These are phyloP conservation scores for Ceratocystis papillata DNA, from an alignment of 2,329 filamentous ascomycete genomes.

Conservation along the genomic window DNA sequence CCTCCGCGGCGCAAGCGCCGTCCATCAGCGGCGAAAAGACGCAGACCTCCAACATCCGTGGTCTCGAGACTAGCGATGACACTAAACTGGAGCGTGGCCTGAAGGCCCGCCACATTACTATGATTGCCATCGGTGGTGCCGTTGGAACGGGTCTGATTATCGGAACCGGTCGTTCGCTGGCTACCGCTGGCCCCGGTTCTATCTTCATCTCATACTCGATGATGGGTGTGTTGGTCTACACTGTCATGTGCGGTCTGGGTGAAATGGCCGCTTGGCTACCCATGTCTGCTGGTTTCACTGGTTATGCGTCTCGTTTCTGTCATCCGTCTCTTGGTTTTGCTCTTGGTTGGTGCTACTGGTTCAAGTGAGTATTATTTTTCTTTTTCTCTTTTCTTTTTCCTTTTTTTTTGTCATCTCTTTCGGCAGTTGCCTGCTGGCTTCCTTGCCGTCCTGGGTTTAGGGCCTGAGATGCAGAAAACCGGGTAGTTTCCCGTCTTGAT, in stretches of 20 bases:
- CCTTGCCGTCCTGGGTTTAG: not conserved
- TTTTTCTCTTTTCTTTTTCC: not conserved
- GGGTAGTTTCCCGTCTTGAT: no score
- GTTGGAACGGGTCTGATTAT: slow-evolving; percentile 66
- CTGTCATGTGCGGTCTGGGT: slow-evolving; percentile 71
- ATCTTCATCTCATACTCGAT: slow-evolving; percentile 62
- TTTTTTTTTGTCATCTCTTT: not conserved
- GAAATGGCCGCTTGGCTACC: slow-evolving; percentile 81
- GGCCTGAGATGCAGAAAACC: not conserved
- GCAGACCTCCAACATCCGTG: slow-evolving; percentile 32
- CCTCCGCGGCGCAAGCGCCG: slow-evolving; percentile 8
- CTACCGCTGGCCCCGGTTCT: slow-evolving; percentile 49
- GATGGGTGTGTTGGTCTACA: slow-evolving; percentile 61
- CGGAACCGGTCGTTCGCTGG: slow-evolving; percentile 48
- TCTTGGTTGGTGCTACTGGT: slow-evolving; percentile 54
- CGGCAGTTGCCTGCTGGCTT: not conserved
- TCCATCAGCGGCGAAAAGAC: slow-evolving; percentile 20
- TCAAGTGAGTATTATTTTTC: slow-evolving; percentile 29
- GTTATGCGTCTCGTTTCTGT: slow-evolving; percentile 68
- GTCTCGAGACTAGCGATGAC: slow-evolving; percentile 40
- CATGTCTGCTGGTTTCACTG: slow-evolving; percentile 66
- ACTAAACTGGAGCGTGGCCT: slow-evolving; percentile 43
- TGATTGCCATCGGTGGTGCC: slow-evolving; percentile 62
- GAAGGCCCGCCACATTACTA: slow-evolving; percentile 46
- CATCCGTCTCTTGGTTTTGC: slow-evolving; percentile 73